phyloP scores from a whole-genome alignment of 148 eudicot genomes.

The Vaccinium darrowii region DNA sequence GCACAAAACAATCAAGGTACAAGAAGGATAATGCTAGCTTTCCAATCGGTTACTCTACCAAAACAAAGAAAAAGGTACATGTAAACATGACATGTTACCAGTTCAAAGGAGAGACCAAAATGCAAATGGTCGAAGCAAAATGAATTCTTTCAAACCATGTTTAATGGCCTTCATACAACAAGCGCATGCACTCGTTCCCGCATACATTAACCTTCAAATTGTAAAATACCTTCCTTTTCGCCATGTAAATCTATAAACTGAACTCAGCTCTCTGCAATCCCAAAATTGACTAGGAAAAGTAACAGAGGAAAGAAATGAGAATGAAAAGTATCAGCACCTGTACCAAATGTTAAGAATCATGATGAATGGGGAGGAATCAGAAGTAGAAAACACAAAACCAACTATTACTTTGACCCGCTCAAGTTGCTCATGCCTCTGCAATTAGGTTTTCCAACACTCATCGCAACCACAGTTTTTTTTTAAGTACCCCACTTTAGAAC shows the following conservation, averaged over 20 bases:
- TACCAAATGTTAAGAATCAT: conserved; percentile 1
- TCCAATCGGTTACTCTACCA: not conserved
- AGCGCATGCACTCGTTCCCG: not conserved
- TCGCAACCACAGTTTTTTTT: not conserved
- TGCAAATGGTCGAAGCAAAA: not conserved
- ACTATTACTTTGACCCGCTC: not conserved
- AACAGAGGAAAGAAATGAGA: not conserved
- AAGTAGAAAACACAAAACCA: not conserved
- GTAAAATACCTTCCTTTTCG: not conserved
- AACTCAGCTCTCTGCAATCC: not conserved
- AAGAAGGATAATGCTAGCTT: not conserved
- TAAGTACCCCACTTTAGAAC: not conserved
- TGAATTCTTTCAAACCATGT: not conserved
- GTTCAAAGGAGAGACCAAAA: conserved; percentile 6
- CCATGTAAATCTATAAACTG: not conserved
- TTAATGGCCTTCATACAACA: not conserved
- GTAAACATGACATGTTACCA: not conserved
- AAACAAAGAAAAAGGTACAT: not conserved
- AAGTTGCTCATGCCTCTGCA: not conserved
- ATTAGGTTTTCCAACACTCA: not conserved
- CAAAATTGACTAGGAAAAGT: not conserved
- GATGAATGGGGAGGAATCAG: conserved; percentile 2
- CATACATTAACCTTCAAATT: not conserved
- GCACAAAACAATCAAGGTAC: not conserved
- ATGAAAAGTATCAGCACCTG: conserved; percentile 6